Conservation (phyloP, 495 filamentous ascomycete species). For the Xylaria palmicola region DNA sequence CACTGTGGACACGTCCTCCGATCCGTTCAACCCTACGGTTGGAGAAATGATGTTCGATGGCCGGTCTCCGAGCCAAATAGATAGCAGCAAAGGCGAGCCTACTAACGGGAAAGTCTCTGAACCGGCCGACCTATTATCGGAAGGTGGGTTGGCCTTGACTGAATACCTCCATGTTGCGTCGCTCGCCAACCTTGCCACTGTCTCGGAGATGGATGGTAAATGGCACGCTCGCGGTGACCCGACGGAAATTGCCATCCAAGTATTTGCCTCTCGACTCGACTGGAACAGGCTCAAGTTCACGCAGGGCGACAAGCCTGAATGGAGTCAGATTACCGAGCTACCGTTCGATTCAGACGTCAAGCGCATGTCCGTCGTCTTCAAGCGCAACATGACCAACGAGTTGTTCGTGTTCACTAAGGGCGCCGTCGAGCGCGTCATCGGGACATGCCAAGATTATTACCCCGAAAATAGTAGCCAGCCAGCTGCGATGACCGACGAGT, state of each 20-base stretch:
- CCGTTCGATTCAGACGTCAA: constrained; percentile 70
- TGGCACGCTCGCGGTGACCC: constrained; percentile 68
- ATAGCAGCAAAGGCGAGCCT: constrained; percentile 1
- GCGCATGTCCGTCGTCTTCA: constrained; percentile 66
- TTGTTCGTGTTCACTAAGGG: constrained; percentile 62
- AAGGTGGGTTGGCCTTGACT: constrained; percentile 40
- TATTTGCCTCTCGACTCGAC: constrained; percentile 63
- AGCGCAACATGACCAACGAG: constrained; percentile 35
- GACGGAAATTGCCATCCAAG: constrained; percentile 70
- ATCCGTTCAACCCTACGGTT: constrained; percentile 56
- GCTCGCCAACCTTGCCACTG: constrained; percentile 64
- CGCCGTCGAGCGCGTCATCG: constrained; percentile 62
- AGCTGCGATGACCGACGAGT: constrained; percentile 39
- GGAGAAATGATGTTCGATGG: constrained; percentile 49
- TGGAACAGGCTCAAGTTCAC: constrained; percentile 55
- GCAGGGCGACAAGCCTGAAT: constrained; percentile 50
- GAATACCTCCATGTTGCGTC: constrained; percentile 61
- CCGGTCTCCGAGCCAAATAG: constrained; percentile 30
- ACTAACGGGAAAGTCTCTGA: constrained; percentile 19
- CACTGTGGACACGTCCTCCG: constrained; percentile 54
- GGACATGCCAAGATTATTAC: constrained; percentile 50
- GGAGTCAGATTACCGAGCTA: constrained; percentile 59
- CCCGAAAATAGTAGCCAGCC: constrained; percentile 34
- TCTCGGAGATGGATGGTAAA: constrained; percentile 46
- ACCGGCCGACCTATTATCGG: constrained; percentile 28